phyloP scores from a whole-genome alignment of 106 monocot species.

The Dendrobium huoshanense region DNA sequence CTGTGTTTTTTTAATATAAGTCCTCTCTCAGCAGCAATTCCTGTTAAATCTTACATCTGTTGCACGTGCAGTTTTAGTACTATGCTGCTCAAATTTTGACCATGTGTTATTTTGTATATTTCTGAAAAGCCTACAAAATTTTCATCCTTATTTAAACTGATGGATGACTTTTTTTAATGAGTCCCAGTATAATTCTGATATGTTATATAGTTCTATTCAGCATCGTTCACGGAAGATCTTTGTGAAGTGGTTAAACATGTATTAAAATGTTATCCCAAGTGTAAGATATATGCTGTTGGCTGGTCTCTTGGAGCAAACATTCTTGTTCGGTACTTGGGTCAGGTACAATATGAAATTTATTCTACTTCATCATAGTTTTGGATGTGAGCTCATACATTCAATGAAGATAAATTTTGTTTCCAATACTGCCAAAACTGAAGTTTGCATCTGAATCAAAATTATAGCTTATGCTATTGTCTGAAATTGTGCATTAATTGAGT shows the following conservation, averaged over 20 bases:
- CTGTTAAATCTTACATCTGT: too few relatives aligned
- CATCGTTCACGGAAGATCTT: constrained; percentile 86
- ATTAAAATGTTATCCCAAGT: constrained; percentile 38
- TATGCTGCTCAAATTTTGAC: background rate
- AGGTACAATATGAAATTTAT: constrained; percentile 27
- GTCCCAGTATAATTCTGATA: background rate
- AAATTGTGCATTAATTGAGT: too few relatives aligned
- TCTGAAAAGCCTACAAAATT: background rate
- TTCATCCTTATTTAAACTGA: background rate
- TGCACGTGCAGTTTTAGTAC: background rate
- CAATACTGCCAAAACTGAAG: background rate
- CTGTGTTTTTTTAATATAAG: too few relatives aligned
- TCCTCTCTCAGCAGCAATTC: too few relatives aligned
- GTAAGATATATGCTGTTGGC: constrained; percentile 81
- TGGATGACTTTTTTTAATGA: background rate
- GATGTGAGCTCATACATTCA: background rate
- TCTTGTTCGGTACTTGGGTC: constrained; percentile 71
- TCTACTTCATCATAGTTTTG: background rate
- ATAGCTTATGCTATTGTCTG: background rate
- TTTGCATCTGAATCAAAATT: background rate
- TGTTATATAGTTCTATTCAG: constrained; percentile 85
- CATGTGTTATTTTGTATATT: background rate
- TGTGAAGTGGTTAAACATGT: constrained; percentile 66
- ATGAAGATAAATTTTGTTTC: background rate
- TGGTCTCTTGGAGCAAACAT: constrained; percentile 97